phyloP scores from a whole-genome alignment of 163 green algal species.

The Chlorella variabilis region DNA sequence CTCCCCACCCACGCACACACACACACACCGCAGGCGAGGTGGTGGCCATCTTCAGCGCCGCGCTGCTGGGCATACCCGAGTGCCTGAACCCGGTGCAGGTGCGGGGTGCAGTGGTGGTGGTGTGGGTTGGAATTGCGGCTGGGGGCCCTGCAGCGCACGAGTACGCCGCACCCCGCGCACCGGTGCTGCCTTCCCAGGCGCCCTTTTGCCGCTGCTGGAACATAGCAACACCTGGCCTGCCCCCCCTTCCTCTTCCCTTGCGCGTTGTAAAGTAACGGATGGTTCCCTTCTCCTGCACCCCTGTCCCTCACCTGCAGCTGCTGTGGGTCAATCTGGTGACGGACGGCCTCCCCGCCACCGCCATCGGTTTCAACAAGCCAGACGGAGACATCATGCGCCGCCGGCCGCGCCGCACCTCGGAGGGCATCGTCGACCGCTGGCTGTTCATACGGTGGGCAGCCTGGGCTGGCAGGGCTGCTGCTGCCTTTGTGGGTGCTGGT shows the following conservation, averaged over 20 bases:
- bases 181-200: too few relatives aligned
- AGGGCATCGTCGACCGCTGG: slow-evolving; percentile 93
- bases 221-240: too few relatives aligned
- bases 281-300: background rate
- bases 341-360: slow-evolving; percentile 93
- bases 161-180: too few relatives aligned
- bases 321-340: slow-evolving; percentile 99
- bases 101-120: background rate
- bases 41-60: slow-evolving; percentile 94
- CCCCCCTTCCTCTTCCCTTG: too few relatives aligned
- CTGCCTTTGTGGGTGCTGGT: too few relatives aligned
- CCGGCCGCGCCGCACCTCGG: slow-evolving; percentile 57
- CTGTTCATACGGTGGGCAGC: slow-evolving; percentile 78
- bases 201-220: too few relatives aligned
- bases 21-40: slow-evolving; percentile 80
- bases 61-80: slow-evolving; percentile 88
- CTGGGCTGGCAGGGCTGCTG: too few relatives aligned
- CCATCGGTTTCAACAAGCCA: slow-evolving; percentile 93
- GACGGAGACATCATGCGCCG: slow-evolving; percentile 89
- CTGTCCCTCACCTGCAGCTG: slow-evolving; percentile 70
- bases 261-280: too few relatives aligned
- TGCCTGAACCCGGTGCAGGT: slow-evolving; percentile 79
- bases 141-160: too few relatives aligned
- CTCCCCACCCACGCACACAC: too few relatives aligned
- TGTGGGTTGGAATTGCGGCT: background rate